These are phyloP conservation scores for Hypoxylon rickii DNA, from an alignment of 495 filamentous ascomycete genomes.

Conservation along the genomic window DNA sequence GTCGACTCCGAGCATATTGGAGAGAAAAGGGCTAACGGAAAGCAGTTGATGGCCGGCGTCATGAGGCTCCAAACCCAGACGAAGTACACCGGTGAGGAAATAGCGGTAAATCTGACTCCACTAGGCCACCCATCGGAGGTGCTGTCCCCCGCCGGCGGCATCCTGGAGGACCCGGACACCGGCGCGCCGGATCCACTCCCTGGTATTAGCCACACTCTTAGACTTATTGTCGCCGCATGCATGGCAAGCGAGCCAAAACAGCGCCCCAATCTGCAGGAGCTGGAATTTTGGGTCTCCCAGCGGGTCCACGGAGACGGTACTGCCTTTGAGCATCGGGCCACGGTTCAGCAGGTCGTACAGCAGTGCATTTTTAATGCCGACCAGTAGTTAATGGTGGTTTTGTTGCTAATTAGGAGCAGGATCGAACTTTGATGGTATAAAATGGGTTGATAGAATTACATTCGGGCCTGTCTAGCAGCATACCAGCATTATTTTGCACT, in stretches of 20 bases:
- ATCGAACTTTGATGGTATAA: too few species aligned
- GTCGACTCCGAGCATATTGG: background rate
- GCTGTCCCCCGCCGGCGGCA: background rate
- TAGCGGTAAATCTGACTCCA: conserved; percentile 1
- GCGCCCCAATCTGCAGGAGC: background rate
- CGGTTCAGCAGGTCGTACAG: too few species aligned
- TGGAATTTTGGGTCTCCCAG: too few species aligned
- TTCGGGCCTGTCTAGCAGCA: too few species aligned
- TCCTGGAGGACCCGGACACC: conserved; percentile 3
- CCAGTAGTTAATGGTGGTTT: too few species aligned
- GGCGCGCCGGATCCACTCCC: conserved; percentile 2
- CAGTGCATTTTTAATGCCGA: too few species aligned
- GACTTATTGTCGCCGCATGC: conserved; percentile 3
- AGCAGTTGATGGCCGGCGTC: conserved; percentile 9
- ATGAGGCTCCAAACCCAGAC: background rate
- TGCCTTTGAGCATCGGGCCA: too few species aligned
- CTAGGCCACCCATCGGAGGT: background rate
- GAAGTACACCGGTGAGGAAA: conserved; percentile 10
- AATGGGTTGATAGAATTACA: too few species aligned
- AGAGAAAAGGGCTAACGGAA: background rate
- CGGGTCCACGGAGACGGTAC: too few species aligned
- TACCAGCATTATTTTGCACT: too few species aligned
- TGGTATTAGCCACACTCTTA: background rate
- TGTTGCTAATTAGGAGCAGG: too few species aligned
- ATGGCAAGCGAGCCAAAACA: background rate